Evolutionary conservation across 306 rosid genomes (phyloP).

Genomic region (Mucuna pruriens): DNA sequence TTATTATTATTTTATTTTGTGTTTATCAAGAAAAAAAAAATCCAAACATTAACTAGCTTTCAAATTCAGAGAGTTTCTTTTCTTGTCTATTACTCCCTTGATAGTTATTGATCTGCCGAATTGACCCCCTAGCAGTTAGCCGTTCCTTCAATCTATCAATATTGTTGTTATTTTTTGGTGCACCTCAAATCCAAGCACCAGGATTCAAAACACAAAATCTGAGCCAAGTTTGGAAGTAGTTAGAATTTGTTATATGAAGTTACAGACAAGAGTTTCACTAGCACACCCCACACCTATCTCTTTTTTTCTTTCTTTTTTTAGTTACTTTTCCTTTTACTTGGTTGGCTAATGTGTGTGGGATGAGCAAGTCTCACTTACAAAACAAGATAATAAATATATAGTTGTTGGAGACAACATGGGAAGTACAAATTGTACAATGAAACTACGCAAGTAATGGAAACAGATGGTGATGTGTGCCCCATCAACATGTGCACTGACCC

Average conservation of each 20-base stretch:
- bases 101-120: background rate
- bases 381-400: slow-evolving; percentile 5
- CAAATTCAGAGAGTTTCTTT: slow-evolving; percentile 2
- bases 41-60: too few species aligned
- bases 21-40: too few species aligned
- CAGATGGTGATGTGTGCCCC: slow-evolving; percentile 35
- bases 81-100: background rate
- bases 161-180: background rate
- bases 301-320: background rate
- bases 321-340: background rate
- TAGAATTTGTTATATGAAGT: background rate
- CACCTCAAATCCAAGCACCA: background rate
- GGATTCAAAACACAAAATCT: background rate
- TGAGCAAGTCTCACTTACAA: background rate
- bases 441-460: slow-evolving; percentile 1
- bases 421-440: slow-evolving; percentile 18
- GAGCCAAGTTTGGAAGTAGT: background rate
- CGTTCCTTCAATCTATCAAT: background rate
- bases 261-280: background rate
- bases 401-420: slow-evolving; percentile 35
- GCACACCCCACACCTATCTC: background rate
- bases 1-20: too few species aligned
- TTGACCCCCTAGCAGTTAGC: background rate
- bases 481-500: slow-evolving; percentile 23
- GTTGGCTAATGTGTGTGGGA: background rate